phyloP scores from a whole-genome alignment of 2,329 filamentous ascomycete genomes.

The Lasiodiplodia hormozganensis region DNA sequence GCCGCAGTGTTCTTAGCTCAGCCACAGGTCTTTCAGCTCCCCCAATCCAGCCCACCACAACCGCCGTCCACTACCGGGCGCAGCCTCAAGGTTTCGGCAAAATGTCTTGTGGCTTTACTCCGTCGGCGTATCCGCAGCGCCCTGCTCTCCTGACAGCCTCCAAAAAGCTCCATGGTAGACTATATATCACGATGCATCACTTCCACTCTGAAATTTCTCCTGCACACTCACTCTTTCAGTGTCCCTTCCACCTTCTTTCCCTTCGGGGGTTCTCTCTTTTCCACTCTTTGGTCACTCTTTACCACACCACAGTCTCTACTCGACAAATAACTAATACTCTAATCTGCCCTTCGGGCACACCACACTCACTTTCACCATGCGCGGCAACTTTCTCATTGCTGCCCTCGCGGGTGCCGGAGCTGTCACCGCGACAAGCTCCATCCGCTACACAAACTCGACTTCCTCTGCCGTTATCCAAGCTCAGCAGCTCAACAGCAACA shows the following conservation, averaged over 20 bases:
- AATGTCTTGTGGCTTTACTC: neutral
- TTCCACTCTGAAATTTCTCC: neutral
- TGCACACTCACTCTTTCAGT: conserved; percentile 11
- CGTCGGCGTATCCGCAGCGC: neutral
- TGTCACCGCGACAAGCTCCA: neutral
- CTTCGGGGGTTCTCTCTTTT: neutral
- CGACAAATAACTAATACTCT: neutral
- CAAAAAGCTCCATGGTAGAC: neutral
- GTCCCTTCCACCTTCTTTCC: neutral
- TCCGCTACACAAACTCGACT: conserved; percentile 6
- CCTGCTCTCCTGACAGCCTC: neutral
- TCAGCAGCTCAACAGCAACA: neutral
- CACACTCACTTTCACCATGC: conserved; percentile 12
- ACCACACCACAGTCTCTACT: neutral
- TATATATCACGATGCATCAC: conserved; percentile 5
- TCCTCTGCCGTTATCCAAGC: neutral
- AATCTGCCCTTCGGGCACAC: conserved; percentile 10
- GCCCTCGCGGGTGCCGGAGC: neutral
- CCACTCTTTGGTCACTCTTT: conserved; percentile 1
- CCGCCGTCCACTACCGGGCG: neutral
- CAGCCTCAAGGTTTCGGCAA: neutral
- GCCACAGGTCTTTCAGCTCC: neutral
- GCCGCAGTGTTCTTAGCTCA: neutral
- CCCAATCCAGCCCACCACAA: neutral
- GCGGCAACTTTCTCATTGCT: neutral